Conservation (phyloP, 1,139 yeast genomes). For the Blastobotrys capitulatus region DNA sequence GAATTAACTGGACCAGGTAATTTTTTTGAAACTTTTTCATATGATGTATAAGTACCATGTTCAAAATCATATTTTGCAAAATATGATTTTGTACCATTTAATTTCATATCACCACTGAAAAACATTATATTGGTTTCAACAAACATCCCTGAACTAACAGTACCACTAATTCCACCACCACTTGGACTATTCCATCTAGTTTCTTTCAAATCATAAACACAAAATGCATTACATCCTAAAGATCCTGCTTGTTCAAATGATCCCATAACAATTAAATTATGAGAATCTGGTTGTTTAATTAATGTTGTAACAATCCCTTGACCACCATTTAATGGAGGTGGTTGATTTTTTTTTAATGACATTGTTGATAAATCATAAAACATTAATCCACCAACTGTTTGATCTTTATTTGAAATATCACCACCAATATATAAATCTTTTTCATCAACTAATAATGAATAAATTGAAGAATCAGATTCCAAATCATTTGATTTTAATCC, state of each 20-base stretch:
- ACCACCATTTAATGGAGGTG: constrained; percentile 35
- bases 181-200: constrained; percentile 52
- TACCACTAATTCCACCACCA: constrained; percentile 45
- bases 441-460: constrained; percentile 40
- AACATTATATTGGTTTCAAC: constrained; percentile 47
- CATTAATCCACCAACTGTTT: constrained; percentile 39
- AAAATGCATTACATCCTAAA: constrained; percentile 55
- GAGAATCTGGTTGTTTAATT: constrained; percentile 45
- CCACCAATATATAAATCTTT: constrained; percentile 47
- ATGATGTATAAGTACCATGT: constrained; percentile 27
- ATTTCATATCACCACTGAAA: constrained; percentile 55
- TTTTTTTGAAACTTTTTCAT: constrained; percentile 23
- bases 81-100: constrained; percentile 37
- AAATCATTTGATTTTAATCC: constrained; percentile 35
- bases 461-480: constrained; percentile 36
- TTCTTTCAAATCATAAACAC: constrained; percentile 56
- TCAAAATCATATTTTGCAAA: constrained; percentile 51
- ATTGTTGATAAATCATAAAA: constrained; percentile 46
- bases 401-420: constrained; percentile 41
- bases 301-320: constrained; percentile 46
- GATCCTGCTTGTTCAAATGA: constrained; percentile 58
- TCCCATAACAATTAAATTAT: constrained; percentile 70
- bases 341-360: constrained; percentile 43
- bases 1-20: constrained; percentile 42
- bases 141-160: constrained; percentile 51